These are phyloP conservation scores for Gossypium arboreum DNA, from an alignment of 345 rosid species.

Conservation along the genomic window DNA sequence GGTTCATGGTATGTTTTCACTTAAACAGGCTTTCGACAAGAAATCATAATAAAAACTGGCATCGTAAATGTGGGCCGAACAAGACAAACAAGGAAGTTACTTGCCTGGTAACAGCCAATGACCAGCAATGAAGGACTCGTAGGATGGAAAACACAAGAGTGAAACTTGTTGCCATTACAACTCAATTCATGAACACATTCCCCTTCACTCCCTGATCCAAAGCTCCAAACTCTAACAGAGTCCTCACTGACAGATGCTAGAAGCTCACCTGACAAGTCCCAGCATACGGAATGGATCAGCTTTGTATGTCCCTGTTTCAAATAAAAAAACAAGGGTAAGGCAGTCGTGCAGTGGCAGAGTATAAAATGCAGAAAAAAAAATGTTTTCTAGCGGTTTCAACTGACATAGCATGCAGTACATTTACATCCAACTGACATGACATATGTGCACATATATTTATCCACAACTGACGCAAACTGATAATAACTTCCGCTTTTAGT, in stretches of 20 bases:
- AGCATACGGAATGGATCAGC: conserved; percentile 72
- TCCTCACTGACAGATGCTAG: conserved; percentile 94
- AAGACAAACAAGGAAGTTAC: not conserved
- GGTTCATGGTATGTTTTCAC: not conserved
- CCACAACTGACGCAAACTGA: not conserved
- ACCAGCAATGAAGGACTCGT: conserved; percentile 67
- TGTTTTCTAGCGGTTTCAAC: too few species aligned
- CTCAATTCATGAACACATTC: conserved; percentile 86
- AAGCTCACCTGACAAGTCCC: conserved; percentile 86
- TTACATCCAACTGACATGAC: too few species aligned
- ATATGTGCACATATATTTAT: too few species aligned
- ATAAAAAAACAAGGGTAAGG: conserved; percentile 2
- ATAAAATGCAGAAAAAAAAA: not conserved
- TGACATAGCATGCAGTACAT: too few species aligned
- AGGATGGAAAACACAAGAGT: conserved; percentile 92
- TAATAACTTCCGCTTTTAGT: not conserved
- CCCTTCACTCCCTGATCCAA: conserved; percentile 92
- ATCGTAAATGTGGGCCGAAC: not conserved
- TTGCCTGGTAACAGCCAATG: conserved; percentile 95
- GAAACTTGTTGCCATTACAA: conserved; percentile 80
- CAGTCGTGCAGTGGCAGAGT: not conserved
- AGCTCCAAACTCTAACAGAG: conserved; percentile 85
- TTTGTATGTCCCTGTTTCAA: conserved; percentile 62
- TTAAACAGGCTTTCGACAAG: not conserved
- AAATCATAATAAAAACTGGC: not conserved